Conservation (phyloP, 1,284 basidiomycete genomes). For the Rhizoctonia solani region DNA sequence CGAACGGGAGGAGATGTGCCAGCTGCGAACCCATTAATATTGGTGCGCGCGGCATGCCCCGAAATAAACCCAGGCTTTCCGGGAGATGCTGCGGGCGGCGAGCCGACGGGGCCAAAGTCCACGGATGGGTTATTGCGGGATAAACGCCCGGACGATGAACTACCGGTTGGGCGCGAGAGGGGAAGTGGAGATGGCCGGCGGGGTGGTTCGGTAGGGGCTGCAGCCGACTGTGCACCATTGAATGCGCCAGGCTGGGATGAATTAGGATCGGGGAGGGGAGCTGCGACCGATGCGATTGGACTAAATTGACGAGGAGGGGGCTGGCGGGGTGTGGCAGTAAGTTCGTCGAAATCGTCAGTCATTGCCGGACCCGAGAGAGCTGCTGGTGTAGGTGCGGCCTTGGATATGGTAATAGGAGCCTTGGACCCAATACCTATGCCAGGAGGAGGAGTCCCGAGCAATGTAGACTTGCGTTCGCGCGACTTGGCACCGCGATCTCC, state of each 20-base stretch:
- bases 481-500: constrained; percentile 51
- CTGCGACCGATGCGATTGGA: constrained; percentile 32
- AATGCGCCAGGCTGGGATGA: constrained; percentile 10
- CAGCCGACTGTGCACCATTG: not conserved
- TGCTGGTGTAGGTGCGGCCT: constrained; percentile 76
- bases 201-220: constrained; percentile 20
- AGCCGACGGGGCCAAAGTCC: constrained; percentile 75
- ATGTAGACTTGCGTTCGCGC: constrained; percentile 41
- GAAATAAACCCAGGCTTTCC: constrained; percentile 32
- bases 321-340: constrained; percentile 55
- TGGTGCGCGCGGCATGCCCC: constrained; percentile 27
- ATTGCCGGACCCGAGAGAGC: constrained; percentile 44
- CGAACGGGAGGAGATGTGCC: constrained; percentile 51
- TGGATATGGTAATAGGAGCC: constrained; percentile 60
- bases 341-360: constrained; percentile 57
- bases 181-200: constrained; percentile 52
- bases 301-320: constrained; percentile 32
- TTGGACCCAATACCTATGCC: constrained; percentile 47
- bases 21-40: constrained; percentile 54
- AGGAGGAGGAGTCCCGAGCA: constrained; percentile 33
- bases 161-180: constrained; percentile 50
- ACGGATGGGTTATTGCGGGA: constrained; percentile 48
- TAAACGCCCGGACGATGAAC: not conserved
- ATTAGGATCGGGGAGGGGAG: constrained; percentile 13
- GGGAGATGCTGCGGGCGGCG: constrained; percentile 59